Evolutionary conservation across 768 basidiomycete genomes (phyloP), one percentile per base, ranked within the genome.

Genomic region (Suillus occidentalis): DNA sequence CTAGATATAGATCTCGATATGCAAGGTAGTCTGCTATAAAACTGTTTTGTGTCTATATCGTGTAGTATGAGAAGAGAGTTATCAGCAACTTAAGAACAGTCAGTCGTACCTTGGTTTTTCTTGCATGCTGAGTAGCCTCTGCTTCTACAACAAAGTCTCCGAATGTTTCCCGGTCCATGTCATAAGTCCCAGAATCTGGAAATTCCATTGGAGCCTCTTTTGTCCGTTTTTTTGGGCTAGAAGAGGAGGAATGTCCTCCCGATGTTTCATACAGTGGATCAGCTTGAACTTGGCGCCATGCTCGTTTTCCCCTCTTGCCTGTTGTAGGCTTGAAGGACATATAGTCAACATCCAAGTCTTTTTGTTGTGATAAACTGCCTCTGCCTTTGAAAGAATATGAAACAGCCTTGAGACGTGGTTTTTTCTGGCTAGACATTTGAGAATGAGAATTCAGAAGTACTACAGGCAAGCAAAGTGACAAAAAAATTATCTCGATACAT

Each of bases 1-100:
- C 34, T 10, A 63, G 37, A 43, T 63, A 63, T 6, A 42, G 37
- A 39, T 14, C 16, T 57, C 40, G 14, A 36, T 39, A 59, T n/a
- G 56, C 25, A 20, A 59, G 39, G 12, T 56, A 63, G 16, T 63
- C 63, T 45, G 55, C 45, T 25, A 63, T 42, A n/a, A 42, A 63
- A 34, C 43, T 34, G 58, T 63, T 63, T 59, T 63, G 63, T 18
- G 56, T 60, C 56, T 59, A 55, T 20, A 63, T 25, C 14, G 16
- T 25, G 13, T 25, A 58, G 56, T 36, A 25, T 58, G 20, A 40
- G 34, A 36, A 36, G 56, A n/a, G 12, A 36, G 16, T 58, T 36
- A 36, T 40, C 31, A 36, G 22, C 12, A n/a, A n/a, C 31, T 5
- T 25, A 12, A 9, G 25, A 36, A 28, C 2, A 6, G 28, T 36